Percentiles rank a stretch among this genome's conserved stretches.
Conservation (phyloP, 805 yeast species). For the Candida quercuum region DNA sequence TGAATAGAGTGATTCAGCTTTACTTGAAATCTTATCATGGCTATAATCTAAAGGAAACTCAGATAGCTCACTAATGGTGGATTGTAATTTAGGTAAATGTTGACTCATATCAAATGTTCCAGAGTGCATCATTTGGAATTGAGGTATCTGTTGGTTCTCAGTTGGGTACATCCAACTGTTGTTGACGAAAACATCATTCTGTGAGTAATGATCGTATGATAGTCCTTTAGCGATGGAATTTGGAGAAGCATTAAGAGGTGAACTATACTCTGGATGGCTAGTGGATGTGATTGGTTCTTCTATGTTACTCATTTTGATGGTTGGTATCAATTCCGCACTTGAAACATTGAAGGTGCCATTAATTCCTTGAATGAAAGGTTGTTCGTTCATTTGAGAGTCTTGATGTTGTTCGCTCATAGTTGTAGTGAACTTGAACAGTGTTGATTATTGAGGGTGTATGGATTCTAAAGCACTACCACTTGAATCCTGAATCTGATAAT, state of each 20-base stretch:
- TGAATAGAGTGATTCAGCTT: background rate
- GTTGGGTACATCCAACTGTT: background rate
- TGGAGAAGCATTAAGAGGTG: background rate
- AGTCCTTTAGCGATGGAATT: no score
- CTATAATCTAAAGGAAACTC: no score
- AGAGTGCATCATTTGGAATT: background rate
- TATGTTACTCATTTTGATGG: background rate
- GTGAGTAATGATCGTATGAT: background rate
- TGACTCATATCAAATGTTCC: no score
- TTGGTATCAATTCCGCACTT: background rate
- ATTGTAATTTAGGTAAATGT: no score
- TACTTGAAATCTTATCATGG: no score
- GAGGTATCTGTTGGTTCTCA: background rate
- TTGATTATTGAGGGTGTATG: no score
- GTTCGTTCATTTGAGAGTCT: background rate
- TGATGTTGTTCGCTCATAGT: background rate
- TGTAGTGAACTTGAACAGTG: no score
- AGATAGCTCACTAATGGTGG: no score
- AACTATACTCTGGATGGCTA: background rate
- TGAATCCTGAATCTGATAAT: no score
- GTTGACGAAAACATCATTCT: background rate
- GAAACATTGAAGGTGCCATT: no score
- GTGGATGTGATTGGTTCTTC: background rate
- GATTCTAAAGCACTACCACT: no score
- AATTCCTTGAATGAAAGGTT: background rate